Percentiles rank a stretch among this genome's conserved stretches.
These are phyloP conservation scores for Talaromyces sp. DNA, from an alignment of 2,329 filamentous ascomycete genomes.

Conservation along the genomic window DNA sequence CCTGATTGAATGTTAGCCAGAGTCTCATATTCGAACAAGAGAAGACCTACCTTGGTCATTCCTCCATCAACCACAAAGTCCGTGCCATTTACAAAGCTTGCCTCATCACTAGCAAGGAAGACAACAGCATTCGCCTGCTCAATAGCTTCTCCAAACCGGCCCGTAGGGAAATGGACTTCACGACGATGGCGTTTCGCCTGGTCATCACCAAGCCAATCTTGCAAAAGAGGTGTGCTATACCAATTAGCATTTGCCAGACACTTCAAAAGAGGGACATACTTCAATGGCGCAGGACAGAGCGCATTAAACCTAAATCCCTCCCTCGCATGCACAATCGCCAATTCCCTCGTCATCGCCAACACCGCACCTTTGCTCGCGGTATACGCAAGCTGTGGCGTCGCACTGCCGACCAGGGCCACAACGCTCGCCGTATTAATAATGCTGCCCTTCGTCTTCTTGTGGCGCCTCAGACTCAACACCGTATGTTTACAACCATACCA, in stretches of 20 bases:
- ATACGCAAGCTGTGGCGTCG: slow-evolving; percentile 86
- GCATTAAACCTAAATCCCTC: slow-evolving; percentile 89
- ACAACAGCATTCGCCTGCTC: slow-evolving; percentile 66
- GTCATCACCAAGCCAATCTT: slow-evolving; percentile 92
- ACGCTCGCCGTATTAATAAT: slow-evolving; percentile 92
- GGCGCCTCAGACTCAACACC: slow-evolving; percentile 71
- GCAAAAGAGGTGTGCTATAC: slow-evolving; percentile 71
- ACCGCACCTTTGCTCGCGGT: slow-evolving; percentile 93
- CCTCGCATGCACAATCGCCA: slow-evolving; percentile 86
- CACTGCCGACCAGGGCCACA: slow-evolving; percentile 80
- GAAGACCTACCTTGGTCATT: slow-evolving; percentile 67
- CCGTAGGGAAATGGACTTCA: slow-evolving; percentile 84
- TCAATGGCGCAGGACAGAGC: slow-evolving; percentile 84
- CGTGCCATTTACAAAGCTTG: slow-evolving; percentile 39
- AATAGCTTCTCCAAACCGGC: slow-evolving; percentile 87
- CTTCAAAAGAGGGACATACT: slow-evolving; percentile 44
- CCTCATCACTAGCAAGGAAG: slow-evolving; percentile 21
- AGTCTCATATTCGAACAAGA: neutral
- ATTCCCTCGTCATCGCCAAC: slow-evolving; percentile 80
- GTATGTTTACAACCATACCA: slow-evolving; percentile 95
- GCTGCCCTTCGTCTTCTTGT: slow-evolving; percentile 74
- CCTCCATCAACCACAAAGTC: slow-evolving; percentile 96
- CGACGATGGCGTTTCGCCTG: slow-evolving; percentile 73
- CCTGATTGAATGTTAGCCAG: slow-evolving; percentile 38
- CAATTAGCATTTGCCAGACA: neutral